Percentiles rank a stretch among this genome's conserved stretches.
These are phyloP conservation scores for Nakazawaea populi DNA, from an alignment of 805 yeast species.

Conservation along the genomic window DNA sequence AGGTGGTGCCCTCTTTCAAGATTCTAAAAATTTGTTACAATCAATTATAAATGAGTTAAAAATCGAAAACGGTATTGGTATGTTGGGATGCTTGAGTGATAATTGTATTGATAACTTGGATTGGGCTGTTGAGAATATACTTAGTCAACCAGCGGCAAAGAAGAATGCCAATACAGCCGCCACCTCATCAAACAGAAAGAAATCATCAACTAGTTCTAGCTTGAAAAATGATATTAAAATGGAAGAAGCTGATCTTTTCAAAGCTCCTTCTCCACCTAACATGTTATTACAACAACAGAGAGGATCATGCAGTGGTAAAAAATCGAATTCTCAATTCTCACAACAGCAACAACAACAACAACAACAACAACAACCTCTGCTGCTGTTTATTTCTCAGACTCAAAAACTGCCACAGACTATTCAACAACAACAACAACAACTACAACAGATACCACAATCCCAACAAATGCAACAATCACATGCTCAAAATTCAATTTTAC, in stretches of 20 bases:
- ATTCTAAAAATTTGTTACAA: constrained; percentile 51
- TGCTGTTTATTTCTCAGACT: not conserved
- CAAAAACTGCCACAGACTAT: not conserved
- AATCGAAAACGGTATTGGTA: constrained; percentile 42
- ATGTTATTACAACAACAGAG: constrained; percentile 7
- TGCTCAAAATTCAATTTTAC: not conserved
- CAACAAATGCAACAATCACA: not conserved
- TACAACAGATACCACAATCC: constrained; percentile 17
- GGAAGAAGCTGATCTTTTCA: constrained; percentile 5
- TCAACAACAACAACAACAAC: constrained; percentile 7
- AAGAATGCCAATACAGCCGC: not conserved
- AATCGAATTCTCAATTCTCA: constrained; percentile 14
- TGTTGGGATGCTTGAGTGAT: constrained; percentile 58
- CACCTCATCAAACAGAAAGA: not conserved
- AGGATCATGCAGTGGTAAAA: not conserved
- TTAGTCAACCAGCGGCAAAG: constrained; percentile 36
- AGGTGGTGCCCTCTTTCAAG: constrained; percentile 76
- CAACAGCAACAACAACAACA: constrained; percentile 5
- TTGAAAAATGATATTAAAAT: constrained; percentile 2
- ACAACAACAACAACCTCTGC: not conserved
- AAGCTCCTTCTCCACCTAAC: constrained; percentile 9
- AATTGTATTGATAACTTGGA: constrained; percentile 54
- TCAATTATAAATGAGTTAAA: constrained; percentile 45
- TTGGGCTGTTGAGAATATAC: constrained; percentile 51
- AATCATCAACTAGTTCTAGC: not conserved